Evolutionary conservation across 805 yeast species (phyloP).

Genomic region (Myxozyma nipponensis): DNA sequence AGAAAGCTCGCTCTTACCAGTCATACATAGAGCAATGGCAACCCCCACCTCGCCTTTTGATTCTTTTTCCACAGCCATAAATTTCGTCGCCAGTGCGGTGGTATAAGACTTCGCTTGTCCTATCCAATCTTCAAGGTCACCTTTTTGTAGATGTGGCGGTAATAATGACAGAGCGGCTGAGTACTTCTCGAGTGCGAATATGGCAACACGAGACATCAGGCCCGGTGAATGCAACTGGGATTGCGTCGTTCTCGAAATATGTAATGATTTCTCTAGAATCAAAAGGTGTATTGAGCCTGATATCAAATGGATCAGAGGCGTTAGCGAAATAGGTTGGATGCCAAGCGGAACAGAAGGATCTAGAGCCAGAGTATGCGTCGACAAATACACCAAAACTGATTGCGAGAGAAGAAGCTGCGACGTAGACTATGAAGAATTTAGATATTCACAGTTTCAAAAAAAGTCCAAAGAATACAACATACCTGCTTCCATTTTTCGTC

Average conservation of each 20-base stretch:
- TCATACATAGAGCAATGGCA: slow-evolving; percentile 32
- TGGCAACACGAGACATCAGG: slow-evolving; percentile 35
- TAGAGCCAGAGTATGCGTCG: slow-evolving; percentile 17
- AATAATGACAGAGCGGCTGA: slow-evolving; percentile 31
- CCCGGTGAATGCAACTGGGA: slow-evolving; percentile 26
- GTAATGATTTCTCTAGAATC: slow-evolving; percentile 31
- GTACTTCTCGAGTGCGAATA: slow-evolving; percentile 35
- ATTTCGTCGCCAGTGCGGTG: slow-evolving; percentile 31
- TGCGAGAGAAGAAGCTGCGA: slow-evolving; percentile 32
- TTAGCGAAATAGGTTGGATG: slow-evolving; percentile 28
- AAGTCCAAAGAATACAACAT: background rate
- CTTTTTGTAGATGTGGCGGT: slow-evolving; percentile 22
- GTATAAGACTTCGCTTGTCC: slow-evolving; percentile 29
- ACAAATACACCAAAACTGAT: slow-evolving; percentile 29
- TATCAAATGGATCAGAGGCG: slow-evolving; percentile 27
- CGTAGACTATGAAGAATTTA: slow-evolving; percentile 25
- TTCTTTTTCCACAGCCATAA: slow-evolving; percentile 33
- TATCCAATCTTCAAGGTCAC: slow-evolving; percentile 30
- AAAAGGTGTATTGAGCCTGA: slow-evolving; percentile 35
- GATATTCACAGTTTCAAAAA: background rate
- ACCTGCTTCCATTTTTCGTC: slow-evolving; percentile 27
- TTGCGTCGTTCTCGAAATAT: background rate
- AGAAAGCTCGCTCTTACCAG: slow-evolving; percentile 28
- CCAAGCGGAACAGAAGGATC: slow-evolving; percentile 27
- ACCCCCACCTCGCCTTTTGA: slow-evolving; percentile 31